Conservation (phyloP, 352 stramenopile species). For the Pythium dissotocum region DNA sequence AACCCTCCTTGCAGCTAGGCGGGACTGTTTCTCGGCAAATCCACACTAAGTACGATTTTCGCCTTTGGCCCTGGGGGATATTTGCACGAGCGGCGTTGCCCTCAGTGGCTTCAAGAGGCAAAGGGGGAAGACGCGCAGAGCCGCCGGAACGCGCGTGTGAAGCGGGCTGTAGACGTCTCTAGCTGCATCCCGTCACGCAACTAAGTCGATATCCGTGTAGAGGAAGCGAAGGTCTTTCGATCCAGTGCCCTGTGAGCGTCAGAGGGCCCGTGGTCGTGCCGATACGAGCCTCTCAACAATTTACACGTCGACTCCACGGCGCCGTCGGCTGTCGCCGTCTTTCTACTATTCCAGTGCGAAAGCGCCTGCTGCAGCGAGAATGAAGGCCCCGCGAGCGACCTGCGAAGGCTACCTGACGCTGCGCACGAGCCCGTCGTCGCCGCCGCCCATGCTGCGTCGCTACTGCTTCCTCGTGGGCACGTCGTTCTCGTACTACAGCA, state of each 20-base stretch:
- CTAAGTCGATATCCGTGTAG: not conserved
- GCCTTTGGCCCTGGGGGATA: not conserved
- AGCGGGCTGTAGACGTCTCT: not conserved
- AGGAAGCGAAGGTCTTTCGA: conserved; percentile 6
- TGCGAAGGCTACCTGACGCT: conserved; percentile 88
- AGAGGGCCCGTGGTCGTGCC: conserved; percentile 2
- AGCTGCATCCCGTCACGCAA: not conserved
- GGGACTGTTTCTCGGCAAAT: conserved; percentile 4
- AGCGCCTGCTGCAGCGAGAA: conserved; percentile 23
- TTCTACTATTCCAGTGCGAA: not conserved
- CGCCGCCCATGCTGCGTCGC: conserved; percentile 81
- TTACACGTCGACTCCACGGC: conserved; percentile 6
- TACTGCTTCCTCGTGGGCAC: conserved; percentile 90
- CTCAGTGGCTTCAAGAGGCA: conserved; percentile 24
- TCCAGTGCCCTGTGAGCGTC: conserved; percentile 3
- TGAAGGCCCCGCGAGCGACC: conserved; percentile 81
- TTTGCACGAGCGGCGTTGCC: conserved; percentile 11
- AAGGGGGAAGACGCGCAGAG: conserved; percentile 1
- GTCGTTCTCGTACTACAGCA: conserved; percentile 89
- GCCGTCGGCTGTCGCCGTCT: conserved; percentile 9
- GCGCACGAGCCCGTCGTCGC: conserved; percentile 83
- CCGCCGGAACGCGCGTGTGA: not conserved
- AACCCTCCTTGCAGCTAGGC: not conserved
- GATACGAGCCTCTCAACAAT: not conserved
- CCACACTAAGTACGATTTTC: conserved; percentile 25